phyloP scores from a whole-genome alignment of 2,329 filamentous ascomycete genomes.

The Xenoacremonium recifei region DNA sequence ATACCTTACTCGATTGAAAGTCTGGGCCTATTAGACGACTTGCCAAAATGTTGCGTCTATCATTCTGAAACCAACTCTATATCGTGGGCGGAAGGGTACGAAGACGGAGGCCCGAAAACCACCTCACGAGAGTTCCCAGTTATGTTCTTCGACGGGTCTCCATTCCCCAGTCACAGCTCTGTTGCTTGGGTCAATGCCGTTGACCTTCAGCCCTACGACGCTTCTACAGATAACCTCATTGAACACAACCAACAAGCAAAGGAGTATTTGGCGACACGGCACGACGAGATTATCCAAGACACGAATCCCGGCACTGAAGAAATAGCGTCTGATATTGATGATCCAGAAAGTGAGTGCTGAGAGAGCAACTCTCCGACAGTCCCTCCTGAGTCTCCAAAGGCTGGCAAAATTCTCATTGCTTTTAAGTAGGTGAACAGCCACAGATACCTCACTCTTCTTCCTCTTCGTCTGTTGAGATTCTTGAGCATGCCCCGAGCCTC shows the following conservation, averaged over 20 bases:
- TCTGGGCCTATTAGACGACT: constrained; percentile 5
- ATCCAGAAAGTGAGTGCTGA: too few relatives aligned
- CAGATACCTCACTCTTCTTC: too few relatives aligned
- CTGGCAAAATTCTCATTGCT: too few relatives aligned
- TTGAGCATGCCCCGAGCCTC: too few relatives aligned
- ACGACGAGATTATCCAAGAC: neutral
- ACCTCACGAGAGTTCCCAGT: constrained; percentile 13
- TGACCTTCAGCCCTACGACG: constrained; percentile 5
- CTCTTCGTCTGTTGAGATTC: too few relatives aligned
- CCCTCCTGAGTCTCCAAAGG: too few relatives aligned
- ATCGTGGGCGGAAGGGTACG: constrained; percentile 10
- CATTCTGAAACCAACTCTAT: constrained; percentile 6
- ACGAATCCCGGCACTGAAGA: neutral
- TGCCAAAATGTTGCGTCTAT: constrained; percentile 14
- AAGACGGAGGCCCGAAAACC: constrained; percentile 4
- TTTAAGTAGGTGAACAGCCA: too few relatives aligned
- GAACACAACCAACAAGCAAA: neutral
- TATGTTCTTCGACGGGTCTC: constrained; percentile 17
- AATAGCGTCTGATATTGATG: constrained; percentile 1
- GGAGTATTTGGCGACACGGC: neutral
- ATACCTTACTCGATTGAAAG: constrained; percentile 1
- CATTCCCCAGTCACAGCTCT: constrained; percentile 8
- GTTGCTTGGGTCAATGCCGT: constrained; percentile 12
- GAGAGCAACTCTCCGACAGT: too few relatives aligned
- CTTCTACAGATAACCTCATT: neutral